Evolutionary conservation across 345 rosid genomes (phyloP).

Genomic region (Lenwebbia sp.): DNA sequence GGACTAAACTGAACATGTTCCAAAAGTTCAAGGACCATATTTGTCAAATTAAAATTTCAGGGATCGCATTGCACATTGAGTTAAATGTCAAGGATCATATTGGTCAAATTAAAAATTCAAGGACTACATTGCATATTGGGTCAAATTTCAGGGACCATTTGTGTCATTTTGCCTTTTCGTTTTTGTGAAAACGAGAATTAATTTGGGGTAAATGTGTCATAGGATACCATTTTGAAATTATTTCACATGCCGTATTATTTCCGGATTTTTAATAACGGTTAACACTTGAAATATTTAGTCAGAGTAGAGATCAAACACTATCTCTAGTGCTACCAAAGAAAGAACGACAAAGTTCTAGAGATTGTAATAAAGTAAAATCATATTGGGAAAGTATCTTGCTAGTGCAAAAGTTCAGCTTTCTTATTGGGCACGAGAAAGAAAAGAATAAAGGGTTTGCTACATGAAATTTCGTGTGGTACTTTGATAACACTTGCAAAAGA

Average conservation of each 20-base stretch:
- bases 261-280: neutral
- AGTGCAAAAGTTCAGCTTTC: neutral
- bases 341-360: neutral
- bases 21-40: no score
- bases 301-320: neutral
- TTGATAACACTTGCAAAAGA: neutral
- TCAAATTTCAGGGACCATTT: no score
- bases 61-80: no score
- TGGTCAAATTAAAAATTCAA: no score
- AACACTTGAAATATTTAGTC: rapidly evolving
- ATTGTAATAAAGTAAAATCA: neutral
- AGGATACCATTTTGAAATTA: neutral
- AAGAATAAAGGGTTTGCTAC: neutral
- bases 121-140: no score
- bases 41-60: no score
- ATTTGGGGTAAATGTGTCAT: rapidly evolving
- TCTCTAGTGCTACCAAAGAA: neutral
- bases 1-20: no score
- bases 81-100: no score
- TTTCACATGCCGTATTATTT: rapidly evolving
- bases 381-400: neutral
- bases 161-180: neutral
- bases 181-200: neutral
- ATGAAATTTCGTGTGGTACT: neutral
- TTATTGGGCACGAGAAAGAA: neutral